These are phyloP conservation scores for Nicotiana attenuata DNA, from an alignment of 257 asterid species.

Conservation along the genomic window DNA sequence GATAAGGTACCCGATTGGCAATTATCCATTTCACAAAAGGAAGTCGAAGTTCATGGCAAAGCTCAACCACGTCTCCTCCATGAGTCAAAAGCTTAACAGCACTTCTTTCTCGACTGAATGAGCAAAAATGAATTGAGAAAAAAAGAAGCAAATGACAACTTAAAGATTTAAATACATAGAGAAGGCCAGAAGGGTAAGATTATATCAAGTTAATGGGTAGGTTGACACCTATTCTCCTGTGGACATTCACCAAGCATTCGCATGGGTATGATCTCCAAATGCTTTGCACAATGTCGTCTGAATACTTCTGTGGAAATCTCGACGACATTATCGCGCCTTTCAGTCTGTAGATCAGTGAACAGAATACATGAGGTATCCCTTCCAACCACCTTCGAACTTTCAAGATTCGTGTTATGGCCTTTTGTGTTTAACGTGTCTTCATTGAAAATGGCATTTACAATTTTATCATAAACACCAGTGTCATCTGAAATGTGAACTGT, in stretches of 20 bases:
- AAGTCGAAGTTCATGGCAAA: slow-evolving; percentile 83
- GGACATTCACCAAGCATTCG: slow-evolving; percentile 58
- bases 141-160: slow-evolving; percentile 14
- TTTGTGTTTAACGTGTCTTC: slow-evolving; percentile 51
- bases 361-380: slow-evolving; percentile 51
- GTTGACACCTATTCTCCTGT: slow-evolving; percentile 50
- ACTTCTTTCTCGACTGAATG: slow-evolving; percentile 35
- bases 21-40: slow-evolving; percentile 79
- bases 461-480: slow-evolving; percentile 60
- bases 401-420: slow-evolving; percentile 48
- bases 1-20: slow-evolving; percentile 56
- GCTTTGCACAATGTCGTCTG: slow-evolving; percentile 86
- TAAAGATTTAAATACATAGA: slow-evolving; percentile 9
- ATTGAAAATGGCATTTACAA: slow-evolving; percentile 71
- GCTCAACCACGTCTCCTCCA: slow-evolving; percentile 93
- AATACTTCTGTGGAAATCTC: slow-evolving; percentile 58
- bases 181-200: neutral
- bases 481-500: slow-evolving; percentile 85
- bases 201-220: neutral
- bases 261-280: slow-evolving; percentile 76
- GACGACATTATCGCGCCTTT: slow-evolving; percentile 54
- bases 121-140: slow-evolving; percentile 12
- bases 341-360: slow-evolving; percentile 59
- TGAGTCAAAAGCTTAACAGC: slow-evolving; percentile 71
- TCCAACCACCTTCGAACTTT: slow-evolving; percentile 43